These are phyloP conservation scores for Pisolithus marmoratus DNA, from an alignment of 768 basidiomycete species.

Conservation along the genomic window DNA sequence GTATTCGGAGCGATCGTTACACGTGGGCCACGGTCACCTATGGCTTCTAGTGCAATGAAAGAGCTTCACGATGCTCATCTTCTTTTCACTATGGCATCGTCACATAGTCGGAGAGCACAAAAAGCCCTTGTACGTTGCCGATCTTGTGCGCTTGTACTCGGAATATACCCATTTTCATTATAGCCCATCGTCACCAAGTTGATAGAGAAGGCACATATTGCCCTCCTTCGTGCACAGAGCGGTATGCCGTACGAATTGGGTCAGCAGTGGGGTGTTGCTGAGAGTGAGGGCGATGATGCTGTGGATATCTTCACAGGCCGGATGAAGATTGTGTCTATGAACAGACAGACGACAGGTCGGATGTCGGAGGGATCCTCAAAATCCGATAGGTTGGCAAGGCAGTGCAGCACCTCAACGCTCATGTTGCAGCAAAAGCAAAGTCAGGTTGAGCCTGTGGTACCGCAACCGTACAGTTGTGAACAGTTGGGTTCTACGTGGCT, in stretches of 20 bases:
- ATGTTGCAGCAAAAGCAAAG: background rate
- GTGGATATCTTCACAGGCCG: constrained; percentile 26
- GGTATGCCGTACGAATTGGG: constrained; percentile 31
- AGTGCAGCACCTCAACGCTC: background rate
- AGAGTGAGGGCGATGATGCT: constrained; percentile 22
- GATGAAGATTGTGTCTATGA: constrained; percentile 53
- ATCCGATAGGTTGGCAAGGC: constrained; percentile 1
- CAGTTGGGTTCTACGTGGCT: background rate
- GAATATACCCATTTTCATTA: background rate
- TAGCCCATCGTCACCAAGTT: constrained; percentile 59
- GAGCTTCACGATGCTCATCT: too few species aligned
- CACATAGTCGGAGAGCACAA: too few species aligned
- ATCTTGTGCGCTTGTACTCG: too few species aligned
- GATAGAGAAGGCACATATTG: constrained; percentile 61
- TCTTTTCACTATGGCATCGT: too few species aligned
- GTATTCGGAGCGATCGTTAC: too few species aligned
- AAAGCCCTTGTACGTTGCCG: too few species aligned
- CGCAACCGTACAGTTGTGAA: background rate
- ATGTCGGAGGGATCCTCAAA: background rate
- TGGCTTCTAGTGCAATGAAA: too few species aligned
- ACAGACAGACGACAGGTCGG: constrained; percentile 26
- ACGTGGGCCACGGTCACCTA: too few species aligned
- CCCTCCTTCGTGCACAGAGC: constrained; percentile 38
- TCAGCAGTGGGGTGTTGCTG: constrained; percentile 46
- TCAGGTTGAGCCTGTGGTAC: background rate